A percentile compares a stretch with the other conserved stretches of the same genome.
Evolutionary conservation across 2,329 filamentous ascomycete species (phyloP).

Genomic region (Amphichorda felina): DNA sequence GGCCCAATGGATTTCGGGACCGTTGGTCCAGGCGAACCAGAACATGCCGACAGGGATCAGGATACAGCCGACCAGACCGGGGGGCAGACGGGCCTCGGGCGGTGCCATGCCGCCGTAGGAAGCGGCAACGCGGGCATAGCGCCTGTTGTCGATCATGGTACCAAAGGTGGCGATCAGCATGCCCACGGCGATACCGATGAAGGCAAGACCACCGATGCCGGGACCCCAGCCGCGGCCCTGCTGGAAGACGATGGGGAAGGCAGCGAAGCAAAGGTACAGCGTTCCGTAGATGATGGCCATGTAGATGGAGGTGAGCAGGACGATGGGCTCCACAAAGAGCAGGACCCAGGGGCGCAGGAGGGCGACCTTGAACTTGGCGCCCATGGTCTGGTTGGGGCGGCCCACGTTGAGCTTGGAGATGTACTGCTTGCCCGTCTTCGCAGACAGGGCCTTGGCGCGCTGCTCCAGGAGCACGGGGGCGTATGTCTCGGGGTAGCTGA

Average conservation of each 20-base stretch:
- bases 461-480: constrained; percentile 42
- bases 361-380: constrained; percentile 39
- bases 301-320: constrained; percentile 51
- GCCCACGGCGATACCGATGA: constrained; percentile 52
- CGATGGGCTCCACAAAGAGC: constrained; percentile 55
- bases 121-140: constrained; percentile 33
- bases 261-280: constrained; percentile 41
- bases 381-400: constrained; percentile 27
- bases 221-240: constrained; percentile 40
- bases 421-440: constrained; percentile 42
- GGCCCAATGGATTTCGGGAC: constrained; percentile 42
- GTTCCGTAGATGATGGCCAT: constrained; percentile 47
- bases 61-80: constrained; percentile 46
- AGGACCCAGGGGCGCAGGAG: constrained; percentile 54
- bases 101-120: constrained; percentile 42
- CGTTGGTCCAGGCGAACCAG: constrained; percentile 56
- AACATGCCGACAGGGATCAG: constrained; percentile 49
- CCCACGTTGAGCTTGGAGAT: constrained; percentile 33
- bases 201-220: constrained; percentile 48
- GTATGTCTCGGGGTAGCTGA: constrained; percentile 49
- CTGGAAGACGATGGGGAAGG: constrained; percentile 52
- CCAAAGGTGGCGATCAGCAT: constrained; percentile 45
- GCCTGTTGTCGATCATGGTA: constrained; percentile 38
- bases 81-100: constrained; percentile 51
- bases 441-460: constrained; percentile 36